These are phyloP conservation scores for Plantago coronopus DNA, from an alignment of 305 asterid genomes.

Conservation along the genomic window DNA sequence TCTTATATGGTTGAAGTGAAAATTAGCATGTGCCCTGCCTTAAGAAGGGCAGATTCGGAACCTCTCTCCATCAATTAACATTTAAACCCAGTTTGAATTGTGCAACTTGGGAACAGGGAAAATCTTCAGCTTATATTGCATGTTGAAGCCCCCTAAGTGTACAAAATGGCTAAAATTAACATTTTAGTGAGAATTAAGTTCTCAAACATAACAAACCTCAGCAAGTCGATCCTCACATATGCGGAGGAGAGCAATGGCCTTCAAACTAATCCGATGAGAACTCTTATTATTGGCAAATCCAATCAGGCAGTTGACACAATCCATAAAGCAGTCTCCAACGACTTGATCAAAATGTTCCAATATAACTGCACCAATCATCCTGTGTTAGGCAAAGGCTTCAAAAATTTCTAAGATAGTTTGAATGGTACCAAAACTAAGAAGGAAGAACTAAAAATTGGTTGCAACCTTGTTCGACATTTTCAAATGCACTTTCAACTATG, in stretches of 20 bases:
- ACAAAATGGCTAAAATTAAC: constrained; percentile 13
- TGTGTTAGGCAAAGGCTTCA: constrained; percentile 32
- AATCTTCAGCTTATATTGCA: neutral
- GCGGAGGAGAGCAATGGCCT: constrained; percentile 99
- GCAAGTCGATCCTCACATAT: constrained; percentile 99
- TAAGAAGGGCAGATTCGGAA: too few relatives aligned
- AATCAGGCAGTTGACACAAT: constrained; percentile 98
- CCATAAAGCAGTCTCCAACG: constrained; percentile 99
- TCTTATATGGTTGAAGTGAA: too few relatives aligned
- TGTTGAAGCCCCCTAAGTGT: constrained; percentile 10
- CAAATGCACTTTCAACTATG: constrained; percentile 97
- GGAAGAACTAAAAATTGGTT: constrained; percentile 17
- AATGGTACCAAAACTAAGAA: constrained; percentile 17
- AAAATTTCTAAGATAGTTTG: constrained; percentile 18
- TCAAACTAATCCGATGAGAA: constrained; percentile 94
- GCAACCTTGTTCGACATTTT: constrained; percentile 97
- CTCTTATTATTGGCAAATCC: constrained; percentile 96
- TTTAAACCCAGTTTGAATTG: neutral
- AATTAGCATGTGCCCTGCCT: too few relatives aligned
- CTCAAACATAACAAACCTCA: constrained; percentile 54
- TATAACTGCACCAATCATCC: constrained; percentile 63
- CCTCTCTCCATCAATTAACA: too few relatives aligned
- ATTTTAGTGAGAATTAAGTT: neutral
- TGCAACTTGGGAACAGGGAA: neutral
- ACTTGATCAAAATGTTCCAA: constrained; percentile 99